Conservation (phyloP, 225 moss, liverwort and hornwort species). For the Pleurozium schreberi region DNA sequence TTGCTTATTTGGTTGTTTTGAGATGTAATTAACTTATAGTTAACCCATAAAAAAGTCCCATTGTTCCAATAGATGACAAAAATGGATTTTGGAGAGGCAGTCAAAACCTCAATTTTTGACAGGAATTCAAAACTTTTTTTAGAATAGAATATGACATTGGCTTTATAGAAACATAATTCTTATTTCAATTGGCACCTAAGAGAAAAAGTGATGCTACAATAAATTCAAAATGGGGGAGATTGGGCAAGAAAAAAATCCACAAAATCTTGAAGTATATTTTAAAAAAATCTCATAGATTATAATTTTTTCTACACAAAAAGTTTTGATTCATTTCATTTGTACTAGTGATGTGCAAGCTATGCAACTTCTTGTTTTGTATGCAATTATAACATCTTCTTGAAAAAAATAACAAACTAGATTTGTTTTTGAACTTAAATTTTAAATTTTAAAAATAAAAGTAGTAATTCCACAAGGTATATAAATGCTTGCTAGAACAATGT, state of each 20-base stretch:
- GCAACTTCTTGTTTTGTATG: not conserved
- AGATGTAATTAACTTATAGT: not conserved
- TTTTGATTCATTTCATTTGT: no score
- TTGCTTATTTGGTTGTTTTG: accelerated
- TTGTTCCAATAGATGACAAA: accelerated
- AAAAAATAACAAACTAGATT: not conserved
- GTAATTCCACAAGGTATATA: not conserved
- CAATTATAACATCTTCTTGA: not conserved
- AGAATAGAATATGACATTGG: not conserved
- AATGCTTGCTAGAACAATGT: not conserved
- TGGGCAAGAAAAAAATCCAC: not conserved
- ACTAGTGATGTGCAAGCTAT: no score
- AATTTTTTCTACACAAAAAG: not conserved
- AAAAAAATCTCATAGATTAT: not conserved
- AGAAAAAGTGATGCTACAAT: not conserved
- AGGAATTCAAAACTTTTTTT: not conserved
- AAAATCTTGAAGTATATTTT: not conserved
- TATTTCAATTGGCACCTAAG: not conserved
- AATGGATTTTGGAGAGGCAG: accelerated
- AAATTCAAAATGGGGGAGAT: not conserved
- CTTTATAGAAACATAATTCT: not conserved
- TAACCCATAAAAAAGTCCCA: not conserved
- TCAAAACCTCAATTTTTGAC: not conserved
- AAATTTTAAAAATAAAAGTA: not conserved
- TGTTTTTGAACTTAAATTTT: not conserved